phyloP scores from a whole-genome alignment of 768 basidiomycete species.

The Kwoniella bestiolae region DNA sequence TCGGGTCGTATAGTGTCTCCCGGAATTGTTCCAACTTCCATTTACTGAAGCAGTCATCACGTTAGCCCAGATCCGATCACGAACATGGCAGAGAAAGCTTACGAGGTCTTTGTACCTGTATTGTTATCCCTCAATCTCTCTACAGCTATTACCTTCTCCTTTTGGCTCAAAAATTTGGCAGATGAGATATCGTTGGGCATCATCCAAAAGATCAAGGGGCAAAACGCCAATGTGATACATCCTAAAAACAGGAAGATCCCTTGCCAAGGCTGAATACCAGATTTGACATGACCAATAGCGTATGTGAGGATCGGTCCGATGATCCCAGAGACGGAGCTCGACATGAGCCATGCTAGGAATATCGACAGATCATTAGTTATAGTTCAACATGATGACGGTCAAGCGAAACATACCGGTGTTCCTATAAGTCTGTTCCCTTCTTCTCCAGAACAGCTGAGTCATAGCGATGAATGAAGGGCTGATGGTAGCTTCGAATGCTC shows the following conservation, averaged over 20 bases:
- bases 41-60: neutral
- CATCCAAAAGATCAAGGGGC: constrained; percentile 30
- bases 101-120: constrained; percentile 37
- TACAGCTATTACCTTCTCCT: constrained; percentile 34
- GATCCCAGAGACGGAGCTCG: constrained; percentile 18
- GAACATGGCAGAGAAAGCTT: neutral
- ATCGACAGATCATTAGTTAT: no score
- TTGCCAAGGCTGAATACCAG: constrained; percentile 34
- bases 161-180: constrained; percentile 32
- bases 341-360: constrained; percentile 12
- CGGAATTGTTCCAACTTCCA: constrained; percentile 41
- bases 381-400: neutral
- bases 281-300: constrained; percentile 42
- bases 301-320: constrained; percentile 29
- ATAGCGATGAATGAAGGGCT: constrained; percentile 28
- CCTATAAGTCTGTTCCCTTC: constrained; percentile 19
- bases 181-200: constrained; percentile 31
- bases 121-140: constrained; percentile 43
- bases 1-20: constrained; percentile 45
- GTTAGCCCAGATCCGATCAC: neutral
- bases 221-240: constrained; percentile 33
- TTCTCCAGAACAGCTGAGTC: constrained; percentile 21
- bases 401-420: constrained; percentile 15
- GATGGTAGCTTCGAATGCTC: constrained; percentile 31
- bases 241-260: constrained; percentile 43